Percentiles rank a stretch among this genome's conserved stretches.
Conservation (phyloP, 1,284 basidiomycete species). For the Wallemia mellicola region DNA sequence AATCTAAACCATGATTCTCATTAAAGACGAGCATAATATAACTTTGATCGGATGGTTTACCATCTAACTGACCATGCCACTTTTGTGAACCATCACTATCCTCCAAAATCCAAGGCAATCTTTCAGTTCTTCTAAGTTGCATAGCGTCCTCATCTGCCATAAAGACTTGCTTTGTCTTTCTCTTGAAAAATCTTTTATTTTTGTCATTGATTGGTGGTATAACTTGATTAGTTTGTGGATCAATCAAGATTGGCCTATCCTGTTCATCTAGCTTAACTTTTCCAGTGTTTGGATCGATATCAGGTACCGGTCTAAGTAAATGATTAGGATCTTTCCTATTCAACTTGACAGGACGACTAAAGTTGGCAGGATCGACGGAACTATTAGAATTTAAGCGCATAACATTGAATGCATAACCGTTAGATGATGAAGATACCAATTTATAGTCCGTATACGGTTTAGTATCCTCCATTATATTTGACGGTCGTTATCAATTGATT, state of each 20-base stretch:
- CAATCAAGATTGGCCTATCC: conserved; percentile 28
- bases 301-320: conserved; percentile 2
- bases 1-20: conserved; percentile 19
- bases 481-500: too few relatives aligned
- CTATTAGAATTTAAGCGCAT: conserved; percentile 4
- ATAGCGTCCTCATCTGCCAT: conserved; percentile 33
- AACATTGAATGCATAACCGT: conserved; percentile 39
- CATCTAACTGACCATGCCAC: conserved; percentile 54
- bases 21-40: conserved; percentile 14
- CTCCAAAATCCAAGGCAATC: conserved; percentile 68
- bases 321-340: conserved; percentile 44
- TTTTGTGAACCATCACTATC: conserved; percentile 33
- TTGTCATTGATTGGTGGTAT: conserved; percentile 1
- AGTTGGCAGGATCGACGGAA: conserved; percentile 2
- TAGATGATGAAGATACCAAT: conserved; percentile 38
- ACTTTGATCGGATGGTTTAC: conserved; percentile 23
- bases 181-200: conserved; percentile 26
- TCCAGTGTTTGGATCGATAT: background rate
- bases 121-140: conserved; percentile 44
- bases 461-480: too few relatives aligned
- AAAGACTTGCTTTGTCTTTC: conserved; percentile 57
- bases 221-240: conserved; percentile 23
- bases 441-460: conserved; percentile 23
- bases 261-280: conserved; percentile 9
- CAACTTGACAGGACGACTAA: conserved; percentile 42